These are phyloP conservation scores for Cercospora sp. DNA, from an alignment of 2,329 filamentous ascomycete species.

Conservation along the genomic window DNA sequence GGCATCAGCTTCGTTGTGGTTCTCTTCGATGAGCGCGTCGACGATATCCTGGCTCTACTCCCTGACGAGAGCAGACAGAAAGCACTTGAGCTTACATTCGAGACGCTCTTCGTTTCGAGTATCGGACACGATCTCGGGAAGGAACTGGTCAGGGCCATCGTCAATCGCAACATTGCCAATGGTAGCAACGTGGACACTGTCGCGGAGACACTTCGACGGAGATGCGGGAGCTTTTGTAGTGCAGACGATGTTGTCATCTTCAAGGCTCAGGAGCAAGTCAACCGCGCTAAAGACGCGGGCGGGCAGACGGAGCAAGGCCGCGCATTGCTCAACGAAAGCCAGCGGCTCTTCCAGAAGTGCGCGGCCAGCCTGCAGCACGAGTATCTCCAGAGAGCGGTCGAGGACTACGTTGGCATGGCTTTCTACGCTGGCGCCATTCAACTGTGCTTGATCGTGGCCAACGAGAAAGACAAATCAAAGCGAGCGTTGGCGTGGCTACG, in stretches of 20 bases:
- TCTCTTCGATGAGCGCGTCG: conserved; percentile 87
- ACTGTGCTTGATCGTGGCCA: conserved; percentile 78
- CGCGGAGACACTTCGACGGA: conserved; percentile 84
- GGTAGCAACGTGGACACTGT: conserved; percentile 97
- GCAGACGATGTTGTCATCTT: conserved; percentile 97
- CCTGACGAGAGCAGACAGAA: conserved; percentile 68
- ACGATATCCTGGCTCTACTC: conserved; percentile 79
- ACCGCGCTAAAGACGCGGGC: conserved; percentile 78
- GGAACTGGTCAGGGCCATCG: conserved; percentile 92
- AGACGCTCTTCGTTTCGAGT: conserved; percentile 77
- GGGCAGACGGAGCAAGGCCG: conserved; percentile 74
- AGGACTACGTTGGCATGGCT: conserved; percentile 75
- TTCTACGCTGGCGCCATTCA: conserved; percentile 92
- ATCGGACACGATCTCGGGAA: conserved; percentile 88
- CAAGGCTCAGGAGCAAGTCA: conserved; percentile 93
- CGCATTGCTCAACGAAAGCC: conserved; percentile 80
- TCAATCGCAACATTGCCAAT: conserved; percentile 95
- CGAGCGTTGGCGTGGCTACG: conserved; percentile 81
- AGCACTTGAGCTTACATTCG: conserved; percentile 78
- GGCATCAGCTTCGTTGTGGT: conserved; percentile 95
- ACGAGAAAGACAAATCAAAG: conserved; percentile 83
- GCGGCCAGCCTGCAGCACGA: conserved; percentile 73
- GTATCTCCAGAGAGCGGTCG: conserved; percentile 74
- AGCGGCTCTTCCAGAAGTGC: conserved; percentile 85
- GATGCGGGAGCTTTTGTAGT: conserved; percentile 96